phyloP scores from a whole-genome alignment of 352 stramenopile species.

The Pythium aristosporum region DNA sequence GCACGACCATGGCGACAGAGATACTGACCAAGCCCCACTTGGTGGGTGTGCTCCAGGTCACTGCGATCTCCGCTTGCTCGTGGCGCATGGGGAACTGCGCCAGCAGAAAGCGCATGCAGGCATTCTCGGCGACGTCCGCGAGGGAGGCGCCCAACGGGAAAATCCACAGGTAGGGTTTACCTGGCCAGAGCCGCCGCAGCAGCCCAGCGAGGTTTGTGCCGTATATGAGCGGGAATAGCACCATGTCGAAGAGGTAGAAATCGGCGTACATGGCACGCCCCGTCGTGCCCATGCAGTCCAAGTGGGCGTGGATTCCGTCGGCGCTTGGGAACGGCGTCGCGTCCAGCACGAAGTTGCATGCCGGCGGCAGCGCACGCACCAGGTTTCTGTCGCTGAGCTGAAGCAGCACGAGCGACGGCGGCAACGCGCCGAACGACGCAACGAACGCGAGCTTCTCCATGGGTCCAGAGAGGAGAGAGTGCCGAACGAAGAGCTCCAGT shows the following conservation, averaged over 20 bases:
- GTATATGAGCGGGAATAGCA: conserved; percentile 36
- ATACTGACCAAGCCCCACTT: conserved; percentile 37
- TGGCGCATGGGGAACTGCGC: conserved; percentile 33
- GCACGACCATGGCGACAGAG: not conserved
- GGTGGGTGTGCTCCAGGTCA: conserved; percentile 33
- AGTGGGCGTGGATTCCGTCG: conserved; percentile 25
- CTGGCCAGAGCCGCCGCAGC: conserved; percentile 23
- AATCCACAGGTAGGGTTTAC: not conserved
- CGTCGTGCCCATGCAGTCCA: conserved; percentile 28
- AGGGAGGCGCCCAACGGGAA: conserved; percentile 33
- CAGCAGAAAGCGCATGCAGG: conserved; percentile 41
- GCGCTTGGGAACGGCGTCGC: conserved; percentile 12
- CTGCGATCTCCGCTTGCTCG: conserved; percentile 26
- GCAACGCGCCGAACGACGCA: conserved; percentile 22
- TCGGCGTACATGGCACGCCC: conserved; percentile 29
- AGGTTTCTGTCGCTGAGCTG: conserved; percentile 16
- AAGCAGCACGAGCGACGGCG: conserved; percentile 28
- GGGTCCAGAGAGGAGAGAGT: not conserved
- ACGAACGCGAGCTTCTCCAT: conserved; percentile 27
- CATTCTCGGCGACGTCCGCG: conserved; percentile 48
- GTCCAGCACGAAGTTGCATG: conserved; percentile 32
- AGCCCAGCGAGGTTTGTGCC: conserved; percentile 15
- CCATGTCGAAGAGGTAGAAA: conserved; percentile 30
- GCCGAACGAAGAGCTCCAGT: not conserved
- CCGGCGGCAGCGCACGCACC: conserved; percentile 14